Base-by-base conservation (phyloP, 2,329 filamentous ascomycete species). In the Trichoderma harzianum region DNA sequence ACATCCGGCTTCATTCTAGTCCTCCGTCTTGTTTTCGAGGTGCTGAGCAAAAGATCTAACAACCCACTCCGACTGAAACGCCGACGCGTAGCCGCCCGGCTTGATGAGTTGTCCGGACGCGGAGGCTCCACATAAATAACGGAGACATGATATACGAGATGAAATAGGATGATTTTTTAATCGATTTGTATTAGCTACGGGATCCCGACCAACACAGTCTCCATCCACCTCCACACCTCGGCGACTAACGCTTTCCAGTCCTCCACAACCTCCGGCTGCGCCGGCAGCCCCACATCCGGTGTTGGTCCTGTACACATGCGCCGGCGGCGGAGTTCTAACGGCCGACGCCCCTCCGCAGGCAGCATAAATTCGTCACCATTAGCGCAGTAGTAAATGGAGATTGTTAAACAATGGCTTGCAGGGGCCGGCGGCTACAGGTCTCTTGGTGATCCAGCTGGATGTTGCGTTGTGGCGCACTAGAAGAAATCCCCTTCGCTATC, bases 401-500 rank as follows among this genome's bases (percentile, higher is more conserved):
- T 3, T 32, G 26, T 32, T 32, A 10, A 21, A 60, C n/a, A 34
- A 21, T 18, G 7, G 26, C 57, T 28, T 24, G 18, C 4, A 64
- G 24, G 10, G 6, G 21, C 39, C 7, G 62, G 62, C 62, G 16
- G 39, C 26, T 64, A 51, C 11, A 62, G 34, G 14, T 43, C 21
- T 32, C 36, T 6, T 34, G 18, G 32, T 34, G 14, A 11, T 12
- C 18, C 28, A n/a, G 18, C 30, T 21, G 18, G 18, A 32, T 60
- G 14, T 60, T 32, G 12, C 16, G 7, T 51, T 51, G 5, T 28
- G 8, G 16, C 5, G 3, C 32, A 26, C 14, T 64, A 55, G 55
- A 70, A 53, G 14, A 55, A 64, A 39, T 70, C 60, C n/a, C 36
- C 43, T 14, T 72, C 28, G 21, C 55, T 67, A 12, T 72, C 28